Evolutionary conservation across 306 rosid species (phyloP).

Genomic region (Styphnolobium japonicum): DNA sequence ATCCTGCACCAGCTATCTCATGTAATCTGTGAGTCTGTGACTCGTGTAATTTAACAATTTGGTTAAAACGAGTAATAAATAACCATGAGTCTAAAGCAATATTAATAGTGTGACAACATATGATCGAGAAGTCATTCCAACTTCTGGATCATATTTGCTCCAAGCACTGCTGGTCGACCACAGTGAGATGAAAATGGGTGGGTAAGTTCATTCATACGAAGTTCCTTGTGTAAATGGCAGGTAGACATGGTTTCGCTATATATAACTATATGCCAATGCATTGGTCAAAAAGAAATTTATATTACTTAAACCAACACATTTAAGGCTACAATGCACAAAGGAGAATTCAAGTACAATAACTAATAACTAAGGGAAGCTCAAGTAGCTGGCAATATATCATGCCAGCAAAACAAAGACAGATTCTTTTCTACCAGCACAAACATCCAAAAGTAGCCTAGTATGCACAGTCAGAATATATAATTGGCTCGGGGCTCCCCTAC

Average conservation of each 20-base stretch:
- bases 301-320: conserved; percentile 30
- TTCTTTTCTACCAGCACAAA: conserved; percentile 28
- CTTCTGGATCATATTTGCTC: too few relatives aligned
- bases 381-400: conserved; percentile 20
- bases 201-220: background rate
- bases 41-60: too few relatives aligned
- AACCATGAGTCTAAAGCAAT: too few relatives aligned
- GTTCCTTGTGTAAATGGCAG: background rate
- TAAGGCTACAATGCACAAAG: conserved; percentile 29
- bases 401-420: conserved; percentile 28
- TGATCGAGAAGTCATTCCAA: too few relatives aligned
- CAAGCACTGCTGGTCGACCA: too few relatives aligned
- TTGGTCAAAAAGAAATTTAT: conserved; percentile 15
- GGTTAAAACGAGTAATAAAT: too few relatives aligned
- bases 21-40: too few relatives aligned
- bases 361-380: conserved; percentile 39
- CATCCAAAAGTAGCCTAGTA: conserved; percentile 40
- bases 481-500: conserved; percentile 24
- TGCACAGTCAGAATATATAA: conserved; percentile 28
- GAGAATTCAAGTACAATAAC: conserved; percentile 2
- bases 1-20: too few relatives aligned
- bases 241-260: background rate
- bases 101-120: too few relatives aligned
- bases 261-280: background rate
- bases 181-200: too few relatives aligned